Conservation (phyloP, 495 filamentous ascomycete genomes). For the Neurospora hispaniola region DNA sequence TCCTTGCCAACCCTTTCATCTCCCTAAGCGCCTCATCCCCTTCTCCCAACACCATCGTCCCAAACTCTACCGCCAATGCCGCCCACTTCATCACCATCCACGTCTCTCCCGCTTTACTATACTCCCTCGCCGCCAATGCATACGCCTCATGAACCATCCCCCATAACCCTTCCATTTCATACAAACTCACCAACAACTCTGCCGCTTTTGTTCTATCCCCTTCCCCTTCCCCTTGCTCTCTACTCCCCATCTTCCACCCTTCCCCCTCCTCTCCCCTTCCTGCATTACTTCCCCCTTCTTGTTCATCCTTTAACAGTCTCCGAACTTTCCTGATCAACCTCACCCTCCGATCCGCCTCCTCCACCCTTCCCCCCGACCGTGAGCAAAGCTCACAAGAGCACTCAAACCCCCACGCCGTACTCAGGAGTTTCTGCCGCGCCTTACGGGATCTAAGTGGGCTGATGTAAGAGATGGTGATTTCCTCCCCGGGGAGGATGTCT, state of each 20-base stretch:
- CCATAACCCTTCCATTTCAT: constrained; percentile 28
- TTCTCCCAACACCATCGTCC: constrained; percentile 25
- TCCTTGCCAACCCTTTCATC: constrained; percentile 19
- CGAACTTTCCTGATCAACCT: constrained; percentile 12
- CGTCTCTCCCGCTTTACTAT: constrained; percentile 25
- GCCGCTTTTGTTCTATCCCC: constrained; percentile 22
- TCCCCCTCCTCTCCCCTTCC: not conserved
- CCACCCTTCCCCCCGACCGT: constrained; percentile 7
- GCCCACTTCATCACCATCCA: constrained; percentile 29
- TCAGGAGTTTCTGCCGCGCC: constrained; percentile 16
- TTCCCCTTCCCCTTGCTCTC: not conserved
- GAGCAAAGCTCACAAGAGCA: constrained; percentile 28
- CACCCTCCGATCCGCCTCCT: constrained; percentile 26
- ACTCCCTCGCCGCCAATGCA: constrained; percentile 28
- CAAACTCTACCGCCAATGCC: constrained; percentile 22
- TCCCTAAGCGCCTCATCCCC: constrained; percentile 19
- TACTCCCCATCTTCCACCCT: constrained; percentile 13
- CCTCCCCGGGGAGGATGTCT: constrained; percentile 25
- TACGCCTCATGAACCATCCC: constrained; percentile 28
- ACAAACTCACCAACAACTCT: constrained; percentile 26
- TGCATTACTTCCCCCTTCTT: constrained; percentile 8
- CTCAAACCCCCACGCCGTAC: constrained; percentile 29
- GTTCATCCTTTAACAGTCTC: constrained; percentile 13
- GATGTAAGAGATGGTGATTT: constrained; percentile 32
- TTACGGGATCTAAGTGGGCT: constrained; percentile 22